Evolutionary conservation across 495 filamentous ascomycete genomes (phyloP), one percentile per base, ranked within the genome.

Genomic region (Hyphodiscus hymeniophilus): DNA sequence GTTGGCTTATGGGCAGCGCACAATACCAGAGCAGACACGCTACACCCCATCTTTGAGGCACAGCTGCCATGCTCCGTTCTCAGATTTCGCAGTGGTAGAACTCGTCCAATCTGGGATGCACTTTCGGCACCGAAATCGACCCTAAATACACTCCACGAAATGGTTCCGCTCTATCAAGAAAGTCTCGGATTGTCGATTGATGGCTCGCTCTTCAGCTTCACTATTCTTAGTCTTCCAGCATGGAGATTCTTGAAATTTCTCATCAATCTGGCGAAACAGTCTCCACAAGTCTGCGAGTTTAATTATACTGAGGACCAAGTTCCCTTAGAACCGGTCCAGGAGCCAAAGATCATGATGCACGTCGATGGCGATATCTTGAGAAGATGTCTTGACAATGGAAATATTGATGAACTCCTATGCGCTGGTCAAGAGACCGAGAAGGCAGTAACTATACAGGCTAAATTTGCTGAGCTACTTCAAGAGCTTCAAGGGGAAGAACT

Each of bases 321-420:
- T 1, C 46, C 47, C 3, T 33, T 62, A 30, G 57, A 53, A 8
- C 42, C 42, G 18, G 52, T 60, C 8, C 47, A 51, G 0, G 65
- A 69, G 42, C 55, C 48, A 4, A 67, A 60, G 33, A 50, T 58
- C 18, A 66, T 68, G 34, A 79, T 75, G 72, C 81, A 86, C 21
- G 65, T 89, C 7, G 75, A 89, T 52, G 84, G 85, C 0, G 81
- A 86, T 51, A 70, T 86, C 15, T 60, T 89, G 33, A 61, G 60
- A 42, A 67, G 73, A 17, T 68, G 66, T 51, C 57, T 87, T 3
- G 63, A 79, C n/a, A 59, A 60, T 45, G 62, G 62, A 38, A 67
- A 64, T 0, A 51, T 78, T 3, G 66, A 72, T 36, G 54, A 64
- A 39, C 54, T 85, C 24, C 53, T 74, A 7, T 38, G 47, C 10